These are phyloP conservation scores for Cyclotella sp. DNA, from an alignment of 108 stramenopile genomes.

Conservation along the genomic window DNA sequence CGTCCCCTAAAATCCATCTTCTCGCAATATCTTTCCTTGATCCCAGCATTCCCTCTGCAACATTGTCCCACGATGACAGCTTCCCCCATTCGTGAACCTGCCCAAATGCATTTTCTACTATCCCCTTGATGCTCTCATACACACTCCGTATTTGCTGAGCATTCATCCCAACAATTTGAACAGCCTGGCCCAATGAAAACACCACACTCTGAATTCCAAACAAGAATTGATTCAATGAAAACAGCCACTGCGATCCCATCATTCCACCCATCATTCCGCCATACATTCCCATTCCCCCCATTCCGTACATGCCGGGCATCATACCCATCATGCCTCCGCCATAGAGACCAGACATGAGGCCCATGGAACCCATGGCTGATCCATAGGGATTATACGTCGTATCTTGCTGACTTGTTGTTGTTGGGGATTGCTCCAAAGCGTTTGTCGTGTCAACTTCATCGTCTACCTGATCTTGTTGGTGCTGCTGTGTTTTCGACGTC, in stretches of 20 bases:
- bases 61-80: conserved; percentile 28
- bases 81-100: conserved; percentile 68
- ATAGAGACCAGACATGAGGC: neutral
- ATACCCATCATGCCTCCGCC: conserved; percentile 29
- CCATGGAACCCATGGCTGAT: neutral
- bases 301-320: conserved; percentile 23
- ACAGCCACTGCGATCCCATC: conserved; percentile 50
- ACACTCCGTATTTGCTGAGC: conserved; percentile 78
- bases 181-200: conserved; percentile 82
- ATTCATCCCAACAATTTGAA: conserved; percentile 87
- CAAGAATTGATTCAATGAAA: conserved; percentile 70
- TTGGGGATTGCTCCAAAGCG: neutral
- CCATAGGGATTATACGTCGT: neutral
- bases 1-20: conserved; percentile 55
- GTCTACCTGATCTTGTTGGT: neutral
- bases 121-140: conserved; percentile 65
- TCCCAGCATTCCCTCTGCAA: conserved; percentile 57
- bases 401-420: neutral
- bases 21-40: conserved; percentile 66
- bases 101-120: conserved; percentile 77
- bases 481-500: neutral
- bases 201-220: conserved; percentile 81
- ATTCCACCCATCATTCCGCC: conserved; percentile 57
- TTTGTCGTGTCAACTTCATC: conserved; percentile 16
- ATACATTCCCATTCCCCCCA: conserved; percentile 54